These are phyloP conservation scores for Coniophora puteana DNA, from an alignment of 1,284 basidiomycete genomes.

Conservation along the genomic window DNA sequence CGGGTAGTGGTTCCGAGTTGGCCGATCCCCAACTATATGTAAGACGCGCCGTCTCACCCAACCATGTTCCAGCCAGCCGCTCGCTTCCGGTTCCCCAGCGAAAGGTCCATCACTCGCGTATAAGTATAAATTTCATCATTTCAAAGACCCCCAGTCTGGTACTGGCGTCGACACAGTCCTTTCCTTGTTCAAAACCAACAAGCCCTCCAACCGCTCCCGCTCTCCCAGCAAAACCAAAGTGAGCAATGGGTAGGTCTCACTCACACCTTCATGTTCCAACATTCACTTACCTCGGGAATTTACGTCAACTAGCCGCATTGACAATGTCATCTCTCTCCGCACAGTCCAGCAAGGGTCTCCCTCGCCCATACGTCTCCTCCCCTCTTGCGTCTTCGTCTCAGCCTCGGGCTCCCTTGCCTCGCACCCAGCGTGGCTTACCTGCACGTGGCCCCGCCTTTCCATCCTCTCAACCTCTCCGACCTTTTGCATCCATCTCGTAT, in stretches of 20 bases:
- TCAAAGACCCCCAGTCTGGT: conserved; percentile 27
- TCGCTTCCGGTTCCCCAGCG: conserved; percentile 23
- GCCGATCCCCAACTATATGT: conserved; percentile 30
- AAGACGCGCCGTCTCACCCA: conserved; percentile 1
- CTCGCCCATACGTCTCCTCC: conserved; percentile 47
- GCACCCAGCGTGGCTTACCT: conserved; percentile 31
- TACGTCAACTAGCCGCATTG: conserved; percentile 28
- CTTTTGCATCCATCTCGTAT: conserved; percentile 56
- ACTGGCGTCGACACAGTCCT: conserved; percentile 27
- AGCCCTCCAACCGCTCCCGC: not conserved
- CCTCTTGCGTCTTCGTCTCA: conserved; percentile 49
- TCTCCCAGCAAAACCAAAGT: not conserved
- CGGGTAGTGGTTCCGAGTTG: too few relatives aligned
- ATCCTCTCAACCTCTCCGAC: conserved; percentile 67
- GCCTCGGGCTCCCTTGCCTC: conserved; percentile 19
- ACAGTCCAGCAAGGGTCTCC: conserved; percentile 19
- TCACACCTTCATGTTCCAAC: not conserved
- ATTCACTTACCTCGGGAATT: conserved; percentile 7
- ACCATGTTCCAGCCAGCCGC: too few relatives aligned
- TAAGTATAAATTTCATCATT: conserved; percentile 23
- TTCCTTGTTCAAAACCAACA: conserved; percentile 11
- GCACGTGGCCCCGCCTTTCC: conserved; percentile 53
- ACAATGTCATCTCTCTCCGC: conserved; percentile 27
- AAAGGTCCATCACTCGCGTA: conserved; percentile 14
- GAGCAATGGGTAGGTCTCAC: conserved; percentile 23